phyloP scores from a whole-genome alignment of 257 asterid species.

The Echites panduratus region DNA sequence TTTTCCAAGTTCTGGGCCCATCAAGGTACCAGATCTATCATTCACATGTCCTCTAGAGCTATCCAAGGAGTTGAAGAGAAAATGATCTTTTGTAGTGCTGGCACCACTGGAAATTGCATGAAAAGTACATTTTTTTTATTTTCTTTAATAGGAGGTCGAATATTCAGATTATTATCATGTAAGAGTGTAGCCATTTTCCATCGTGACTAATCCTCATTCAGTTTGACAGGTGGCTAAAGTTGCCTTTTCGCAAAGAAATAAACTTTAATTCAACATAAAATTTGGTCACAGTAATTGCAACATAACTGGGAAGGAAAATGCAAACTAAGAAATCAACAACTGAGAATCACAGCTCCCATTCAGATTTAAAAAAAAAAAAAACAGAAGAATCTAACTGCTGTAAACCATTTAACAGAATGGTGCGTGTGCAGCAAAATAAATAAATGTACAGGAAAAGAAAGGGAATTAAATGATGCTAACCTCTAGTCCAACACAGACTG shows the following conservation, averaged over 20 bases:
- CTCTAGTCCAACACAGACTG: slow-evolving; percentile 85
- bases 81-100: neutral
- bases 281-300: neutral
- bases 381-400: neutral
- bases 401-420: neutral
- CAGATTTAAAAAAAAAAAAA: neutral
- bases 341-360: neutral
- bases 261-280: neutral
- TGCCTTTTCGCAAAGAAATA: neutral
- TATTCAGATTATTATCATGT: neutral
- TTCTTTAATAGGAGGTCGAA: neutral
- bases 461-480: slow-evolving; percentile 35
- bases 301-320: neutral
- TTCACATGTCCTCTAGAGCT: neutral
- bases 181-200: too few relatives aligned
- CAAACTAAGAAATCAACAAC: neutral
- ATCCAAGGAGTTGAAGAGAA: neutral
- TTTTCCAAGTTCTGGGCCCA: neutral
- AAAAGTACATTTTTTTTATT: neutral
- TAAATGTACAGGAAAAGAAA: neutral
- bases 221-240: too few relatives aligned
- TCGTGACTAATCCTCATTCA: neutral
- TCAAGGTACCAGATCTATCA: neutral
- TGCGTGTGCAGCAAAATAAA: slow-evolving; percentile 11
- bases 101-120: neutral